Base-by-base conservation (phyloP, 768 basidiomycete genomes). In the Hericium coralloides region DNA sequence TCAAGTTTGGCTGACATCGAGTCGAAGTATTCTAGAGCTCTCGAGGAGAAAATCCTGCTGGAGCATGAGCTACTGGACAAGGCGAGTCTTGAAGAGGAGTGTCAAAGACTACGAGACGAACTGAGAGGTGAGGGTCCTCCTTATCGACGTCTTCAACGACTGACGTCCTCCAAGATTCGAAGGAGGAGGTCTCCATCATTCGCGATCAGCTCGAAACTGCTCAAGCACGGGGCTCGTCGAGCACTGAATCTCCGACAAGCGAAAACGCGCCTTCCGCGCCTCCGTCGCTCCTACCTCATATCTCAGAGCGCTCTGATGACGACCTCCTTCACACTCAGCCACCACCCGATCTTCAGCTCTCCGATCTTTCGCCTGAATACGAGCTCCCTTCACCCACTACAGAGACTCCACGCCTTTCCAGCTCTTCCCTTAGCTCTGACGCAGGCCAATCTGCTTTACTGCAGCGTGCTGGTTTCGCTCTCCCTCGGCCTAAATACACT, bases 1-100 rank as follows among this genome's bases (percentile, higher is more conserved):
- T 91, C 87, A 51, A 89, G 82, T 64, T 72, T 95, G 63, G 88
- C 87, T 4, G 89, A 90, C 67, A 76, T 92, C 64, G 94, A 97
- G 72, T 76, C 82, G 63, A 92, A 87, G 69, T 95, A 98, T 73
- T 85, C 93, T 58, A 81, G 85, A 54, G 89, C 88, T 1, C 75
- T 98, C 37, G 97, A 99, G 70, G 94, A 98, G 74, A 98, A 98
- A 74, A 98, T 98, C 55, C 74, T 99, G 25, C 79, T 98, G 38
- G 97, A 99, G 70, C 93, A 98, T 62, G 97, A 99, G 65, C 76
- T 98, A 36, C 74, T 98, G 25, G 87, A 88, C 70, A 97, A 95
- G 69, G 91, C 92, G 4, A 84, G 79, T 61, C 67, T 97, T 47
- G 94, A 98, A 66, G 95, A 95, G 69, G 89, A 95, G 65, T 81